These are phyloP conservation scores for Xylaria digitata DNA, from an alignment of 2,329 filamentous ascomycete genomes.

Conservation along the genomic window DNA sequence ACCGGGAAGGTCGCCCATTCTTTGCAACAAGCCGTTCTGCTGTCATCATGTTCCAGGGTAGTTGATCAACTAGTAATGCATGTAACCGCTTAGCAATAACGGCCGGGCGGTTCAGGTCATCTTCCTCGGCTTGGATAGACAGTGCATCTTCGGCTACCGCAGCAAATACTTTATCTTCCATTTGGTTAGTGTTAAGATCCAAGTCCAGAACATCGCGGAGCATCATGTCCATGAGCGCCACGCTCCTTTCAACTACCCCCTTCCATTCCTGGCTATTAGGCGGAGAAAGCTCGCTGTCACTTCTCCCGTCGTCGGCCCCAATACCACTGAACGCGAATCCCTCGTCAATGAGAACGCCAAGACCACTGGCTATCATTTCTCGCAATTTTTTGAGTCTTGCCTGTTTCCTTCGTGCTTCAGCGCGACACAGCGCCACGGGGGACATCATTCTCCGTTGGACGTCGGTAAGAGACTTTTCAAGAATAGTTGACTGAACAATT, in stretches of 20 bases:
- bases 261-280: constrained; percentile 67
- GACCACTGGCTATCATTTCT: constrained; percentile 83
- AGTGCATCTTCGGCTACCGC: constrained; percentile 71
- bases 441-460: constrained; percentile 79
- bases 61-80: constrained; percentile 72
- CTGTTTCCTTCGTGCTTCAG: constrained; percentile 81
- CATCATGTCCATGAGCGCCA: constrained; percentile 87
- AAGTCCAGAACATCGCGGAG: constrained; percentile 75
- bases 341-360: constrained; percentile 89
- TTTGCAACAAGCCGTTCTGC: constrained; percentile 67
- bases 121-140: constrained; percentile 63
- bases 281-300: constrained; percentile 55
- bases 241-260: constrained; percentile 80
- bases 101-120: constrained; percentile 61
- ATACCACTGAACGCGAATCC: constrained; percentile 75
- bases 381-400: constrained; percentile 76
- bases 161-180: constrained; percentile 73
- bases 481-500: constrained; percentile 80
- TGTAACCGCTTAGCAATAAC: constrained; percentile 75
- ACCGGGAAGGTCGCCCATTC: constrained; percentile 78
- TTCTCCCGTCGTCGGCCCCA: constrained; percentile 65
- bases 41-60: constrained; percentile 73
- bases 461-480: constrained; percentile 76
- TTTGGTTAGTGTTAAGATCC: constrained; percentile 70
- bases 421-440: constrained; percentile 79